Base-by-base conservation (phyloP, 106 monocot genomes). In the Acanthochlamys bracteata region DNA sequence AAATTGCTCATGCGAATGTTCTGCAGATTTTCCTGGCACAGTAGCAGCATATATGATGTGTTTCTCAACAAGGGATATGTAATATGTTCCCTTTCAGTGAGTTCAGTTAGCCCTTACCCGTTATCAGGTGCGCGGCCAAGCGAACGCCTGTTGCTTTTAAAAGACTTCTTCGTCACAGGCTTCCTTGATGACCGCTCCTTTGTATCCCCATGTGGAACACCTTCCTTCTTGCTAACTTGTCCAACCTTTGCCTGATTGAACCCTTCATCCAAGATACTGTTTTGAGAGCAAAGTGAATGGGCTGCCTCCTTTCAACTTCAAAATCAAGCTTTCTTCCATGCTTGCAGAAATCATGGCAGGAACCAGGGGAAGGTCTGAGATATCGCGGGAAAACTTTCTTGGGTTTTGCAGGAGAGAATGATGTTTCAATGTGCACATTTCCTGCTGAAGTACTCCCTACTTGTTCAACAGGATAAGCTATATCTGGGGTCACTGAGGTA, bases 271-370 rank as follows among this genome's bases (percentile, higher is more conserved):
- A 51, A 21, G 20, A 13, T 64, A 20, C 33, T 56, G 24, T 39
- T 4, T n/a, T 42, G 12, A 27, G 47, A 47, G 13, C 67, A 10
- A 13, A 60, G 67, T 24, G 46, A 52, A 55, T 7, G 20, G 75
- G 73, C n/a, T 9, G 24, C 27, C 51, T 78, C 60, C 57, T 70
- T 59, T 86, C 78, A 27, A 54, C 21, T 43, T 76, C 84, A 66
- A 64, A 53, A 7, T 14, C 62, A 55, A 89, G 74, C 10, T 76
- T 68, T 21, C 39, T 57, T 59, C 93, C 93, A 63, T 79, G 82
- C 57, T 93, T 93, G 71, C 93, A 93, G 46, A 68, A 67, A 58
- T 89, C 86, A 75, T 89, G 89, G 25, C 89, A 93, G 33, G 86
- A 84, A 55, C 76, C 67, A 11, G 71, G 42, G 33, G 86, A 77